Evolutionary conservation across 1,284 basidiomycete genomes (phyloP), one percentile per base, ranked within the genome.

Genomic region (Ustilago vetiveriae): DNA sequence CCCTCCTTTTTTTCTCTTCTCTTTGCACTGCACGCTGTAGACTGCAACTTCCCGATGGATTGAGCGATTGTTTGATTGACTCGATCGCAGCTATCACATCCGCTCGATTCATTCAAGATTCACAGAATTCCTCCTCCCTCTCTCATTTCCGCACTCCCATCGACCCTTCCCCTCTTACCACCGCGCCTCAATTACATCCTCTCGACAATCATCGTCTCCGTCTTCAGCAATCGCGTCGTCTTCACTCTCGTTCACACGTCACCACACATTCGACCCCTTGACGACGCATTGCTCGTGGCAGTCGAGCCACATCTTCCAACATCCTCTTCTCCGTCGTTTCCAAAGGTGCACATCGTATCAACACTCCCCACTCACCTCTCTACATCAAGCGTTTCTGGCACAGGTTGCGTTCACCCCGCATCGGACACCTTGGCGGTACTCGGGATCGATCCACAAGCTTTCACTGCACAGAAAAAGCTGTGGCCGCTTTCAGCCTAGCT

Each of bases 341-440:
- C 13, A 21, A 41, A 29, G 38, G 38, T n/a, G n/a, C n/a, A n/a
- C 47, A 40, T 29, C 37, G 22, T 27, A 23, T 23, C 6, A 22
- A 17, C 16, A 22, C 47, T 36, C 37, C 30, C 42, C 55, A 58
- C 51, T 44, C 44, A 55, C 51, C 42, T 17, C n/a, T 30, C 11
- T 26, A 32, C n/a, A n/a, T n/a, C n/a, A n/a, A n/a, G n/a, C n/a
- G n/a, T n/a, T n/a, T n/a, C n/a, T n/a, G n/a, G n/a, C n/a, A n/a
- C n/a, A n/a, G n/a, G n/a, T n/a, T n/a, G n/a, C n/a, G n/a, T n/a
- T n/a, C n/a, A n/a, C n/a, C n/a, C n/a, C n/a, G n/a, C n/a, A n/a
- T n/a, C n/a, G n/a, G n/a, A n/a, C n/a, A n/a, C n/a, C n/a, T n/a
- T 35, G 10, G 11, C 11, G 10, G 16, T 6, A 10, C 13, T 35